Conservation (phyloP, 2,329 filamentous ascomycete species). For the Pyrenochaeta sp. region DNA sequence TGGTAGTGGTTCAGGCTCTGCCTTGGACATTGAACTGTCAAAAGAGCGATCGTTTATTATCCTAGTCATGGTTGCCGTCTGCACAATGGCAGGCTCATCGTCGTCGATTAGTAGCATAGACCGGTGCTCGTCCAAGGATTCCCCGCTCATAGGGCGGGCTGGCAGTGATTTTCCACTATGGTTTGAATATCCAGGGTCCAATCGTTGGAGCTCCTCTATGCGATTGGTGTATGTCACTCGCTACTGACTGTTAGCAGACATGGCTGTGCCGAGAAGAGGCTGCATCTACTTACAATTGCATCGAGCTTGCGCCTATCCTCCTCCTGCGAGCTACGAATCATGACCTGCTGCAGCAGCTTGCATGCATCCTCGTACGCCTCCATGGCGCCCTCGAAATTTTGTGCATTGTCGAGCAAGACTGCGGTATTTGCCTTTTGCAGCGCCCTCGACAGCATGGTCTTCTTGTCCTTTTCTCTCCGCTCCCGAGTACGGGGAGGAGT, state of each 20-base stretch:
- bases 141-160: slow-evolving; percentile 70
- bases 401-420: slow-evolving; percentile 93
- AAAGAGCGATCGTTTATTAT: slow-evolving; percentile 56
- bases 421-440: slow-evolving; percentile 95
- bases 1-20: slow-evolving; percentile 29
- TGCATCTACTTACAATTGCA: slow-evolving; percentile 77
- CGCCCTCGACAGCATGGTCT: slow-evolving; percentile 95
- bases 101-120: slow-evolving; percentile 48
- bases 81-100: slow-evolving; percentile 55
- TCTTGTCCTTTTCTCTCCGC: slow-evolving; percentile 67
- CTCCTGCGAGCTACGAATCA: slow-evolving; percentile 81
- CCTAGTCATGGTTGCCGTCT: slow-evolving; percentile 63
- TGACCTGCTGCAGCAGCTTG: slow-evolving; percentile 84
- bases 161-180: slow-evolving; percentile 77
- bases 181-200: slow-evolving; percentile 65
- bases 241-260: slow-evolving; percentile 55
- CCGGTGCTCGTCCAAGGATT: slow-evolving; percentile 55
- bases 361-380: slow-evolving; percentile 93
- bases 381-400: slow-evolving; percentile 91
- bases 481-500: slow-evolving; percentile 52
- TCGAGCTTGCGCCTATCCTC: slow-evolving; percentile 92
- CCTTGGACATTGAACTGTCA: slow-evolving; percentile 27
- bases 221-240: slow-evolving; percentile 89
- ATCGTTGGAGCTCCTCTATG: slow-evolving; percentile 83
- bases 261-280: neutral